Percentiles rank a stretch among this genome's conserved stretches.
Evolutionary conservation across 176 grass and related monocot species (phyloP).

Genomic region (Chloris gayana): DNA sequence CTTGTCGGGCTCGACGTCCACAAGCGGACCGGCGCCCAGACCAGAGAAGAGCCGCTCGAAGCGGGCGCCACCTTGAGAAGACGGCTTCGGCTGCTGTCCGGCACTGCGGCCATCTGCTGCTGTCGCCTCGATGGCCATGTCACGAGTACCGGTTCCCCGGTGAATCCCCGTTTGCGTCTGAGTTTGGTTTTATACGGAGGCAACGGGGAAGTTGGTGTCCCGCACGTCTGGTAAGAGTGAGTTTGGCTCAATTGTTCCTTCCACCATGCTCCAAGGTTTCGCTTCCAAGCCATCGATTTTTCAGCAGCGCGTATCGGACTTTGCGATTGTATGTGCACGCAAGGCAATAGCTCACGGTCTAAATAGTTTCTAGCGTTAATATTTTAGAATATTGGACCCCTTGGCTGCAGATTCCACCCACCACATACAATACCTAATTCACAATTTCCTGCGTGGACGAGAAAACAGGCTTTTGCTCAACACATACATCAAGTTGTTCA

Average conservation of each 20-base stretch:
- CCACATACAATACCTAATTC: too few relatives aligned
- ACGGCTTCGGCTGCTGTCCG: neutral
- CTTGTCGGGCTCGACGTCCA: constrained; percentile 65
- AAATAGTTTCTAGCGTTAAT: neutral
- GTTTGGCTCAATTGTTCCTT: constrained; percentile 50
- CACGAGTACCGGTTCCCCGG: neutral
- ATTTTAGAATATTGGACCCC: neutral
- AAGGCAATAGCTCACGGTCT: constrained; percentile 6
- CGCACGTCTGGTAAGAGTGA: constrained; percentile 61
- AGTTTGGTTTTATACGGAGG: constrained; percentile 21
- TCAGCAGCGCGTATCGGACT: neutral
- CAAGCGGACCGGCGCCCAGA: constrained; percentile 50
- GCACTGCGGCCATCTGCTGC: neutral
- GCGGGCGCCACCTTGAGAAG: neutral
- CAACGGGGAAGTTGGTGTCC: constrained; percentile 42
- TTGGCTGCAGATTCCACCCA: too few relatives aligned
- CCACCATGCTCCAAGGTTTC: constrained; percentile 46
- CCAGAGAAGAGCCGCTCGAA: constrained; percentile 61
- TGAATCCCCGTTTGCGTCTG: neutral
- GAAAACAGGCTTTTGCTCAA: too few relatives aligned
- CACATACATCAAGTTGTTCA: neutral
- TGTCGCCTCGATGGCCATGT: constrained; percentile 21
- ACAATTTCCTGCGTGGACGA: too few relatives aligned
- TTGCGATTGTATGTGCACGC: constrained; percentile 23
- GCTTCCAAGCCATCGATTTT: constrained; percentile 56